Evolutionary conservation across 1,284 basidiomycete species (phyloP).

Genomic region (Malassezia slooffiae): DNA sequence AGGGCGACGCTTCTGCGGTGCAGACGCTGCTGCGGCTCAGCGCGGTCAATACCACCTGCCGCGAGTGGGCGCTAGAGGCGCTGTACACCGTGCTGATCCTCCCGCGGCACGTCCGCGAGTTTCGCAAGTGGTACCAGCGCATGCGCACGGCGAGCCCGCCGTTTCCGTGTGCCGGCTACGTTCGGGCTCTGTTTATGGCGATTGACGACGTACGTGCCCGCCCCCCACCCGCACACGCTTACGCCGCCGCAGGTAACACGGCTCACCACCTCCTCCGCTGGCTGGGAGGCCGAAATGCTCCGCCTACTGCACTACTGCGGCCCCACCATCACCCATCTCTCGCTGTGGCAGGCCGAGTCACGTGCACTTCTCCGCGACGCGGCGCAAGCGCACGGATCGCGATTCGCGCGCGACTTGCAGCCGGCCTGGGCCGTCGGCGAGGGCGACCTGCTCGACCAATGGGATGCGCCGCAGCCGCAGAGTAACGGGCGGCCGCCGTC

Average conservation of each 20-base stretch:
- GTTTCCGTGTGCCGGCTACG: conserved; percentile 29
- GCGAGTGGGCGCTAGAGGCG: conserved; percentile 29
- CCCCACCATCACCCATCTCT: conserved; percentile 27
- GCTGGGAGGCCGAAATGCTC: conserved; percentile 41
- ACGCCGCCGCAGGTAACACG: conserved; percentile 28
- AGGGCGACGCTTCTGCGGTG: conserved; percentile 22
- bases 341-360: conserved; percentile 40
- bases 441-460: background rate
- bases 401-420: conserved; percentile 19
- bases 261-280: conserved; percentile 33
- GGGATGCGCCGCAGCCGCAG: no score
- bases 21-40: conserved; percentile 25
- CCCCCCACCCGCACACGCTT: background rate
- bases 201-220: conserved; percentile 26
- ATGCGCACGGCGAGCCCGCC: conserved; percentile 28
- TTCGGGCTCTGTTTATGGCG: conserved; percentile 27
- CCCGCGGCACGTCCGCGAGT: conserved; percentile 40
- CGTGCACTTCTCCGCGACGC: conserved; percentile 37
- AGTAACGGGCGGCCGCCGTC: conserved; percentile 1
- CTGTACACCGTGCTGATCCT: conserved; percentile 34
- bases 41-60: conserved; percentile 22
- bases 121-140: conserved; percentile 35
- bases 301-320: conserved; percentile 38
- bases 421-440: conserved; percentile 32
- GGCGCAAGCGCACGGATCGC: conserved; percentile 27